Percentiles rank a stretch among this genome's conserved stretches.
Conservation (phyloP, 2,329 filamentous ascomycete species). For the Cladosporium sphaerospermum region DNA sequence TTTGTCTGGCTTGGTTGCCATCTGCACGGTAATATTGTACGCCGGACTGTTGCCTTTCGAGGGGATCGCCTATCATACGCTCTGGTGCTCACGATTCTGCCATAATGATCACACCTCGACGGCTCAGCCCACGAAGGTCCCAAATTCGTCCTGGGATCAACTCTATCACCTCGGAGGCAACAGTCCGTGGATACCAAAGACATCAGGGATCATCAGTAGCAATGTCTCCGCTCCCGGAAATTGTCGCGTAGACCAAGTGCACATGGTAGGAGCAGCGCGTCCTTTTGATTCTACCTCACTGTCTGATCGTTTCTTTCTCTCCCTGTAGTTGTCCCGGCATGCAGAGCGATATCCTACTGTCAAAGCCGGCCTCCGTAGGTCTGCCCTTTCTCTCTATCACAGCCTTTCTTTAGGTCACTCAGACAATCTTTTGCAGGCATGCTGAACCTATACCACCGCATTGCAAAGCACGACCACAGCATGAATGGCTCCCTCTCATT, state of each 20-base stretch:
- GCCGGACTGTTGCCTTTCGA: background rate
- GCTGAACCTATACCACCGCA: slow-evolving; percentile 42
- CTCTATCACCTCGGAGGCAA: slow-evolving; percentile 50
- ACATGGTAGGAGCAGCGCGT: slow-evolving; percentile 42
- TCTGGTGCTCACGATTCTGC: too few species aligned
- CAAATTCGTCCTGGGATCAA: slow-evolving; percentile 39
- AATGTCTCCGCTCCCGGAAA: slow-evolving; percentile 41
- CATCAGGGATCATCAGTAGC: slow-evolving; percentile 34
- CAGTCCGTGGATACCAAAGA: slow-evolving; percentile 50
- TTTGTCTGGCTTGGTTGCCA: background rate
- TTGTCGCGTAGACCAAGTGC: slow-evolving; percentile 51
- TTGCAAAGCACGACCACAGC: slow-evolving; percentile 36
- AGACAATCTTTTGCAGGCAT: slow-evolving; percentile 35
- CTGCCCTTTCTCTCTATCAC: background rate
- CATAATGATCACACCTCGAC: too few species aligned
- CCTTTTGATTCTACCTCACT: background rate
- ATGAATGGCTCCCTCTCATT: slow-evolving; percentile 49
- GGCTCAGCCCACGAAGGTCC: too few species aligned
- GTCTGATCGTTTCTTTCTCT: slow-evolving; percentile 10
- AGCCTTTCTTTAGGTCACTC: background rate
- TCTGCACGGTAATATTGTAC: background rate
- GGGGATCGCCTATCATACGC: too few species aligned
- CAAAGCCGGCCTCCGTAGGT: slow-evolving; percentile 45
- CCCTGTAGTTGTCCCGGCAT: slow-evolving; percentile 49
- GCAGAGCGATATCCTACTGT: slow-evolving; percentile 52